These are phyloP conservation scores for Monilinia fructicola DNA, from an alignment of 2,329 filamentous ascomycete genomes.

Conservation along the genomic window DNA sequence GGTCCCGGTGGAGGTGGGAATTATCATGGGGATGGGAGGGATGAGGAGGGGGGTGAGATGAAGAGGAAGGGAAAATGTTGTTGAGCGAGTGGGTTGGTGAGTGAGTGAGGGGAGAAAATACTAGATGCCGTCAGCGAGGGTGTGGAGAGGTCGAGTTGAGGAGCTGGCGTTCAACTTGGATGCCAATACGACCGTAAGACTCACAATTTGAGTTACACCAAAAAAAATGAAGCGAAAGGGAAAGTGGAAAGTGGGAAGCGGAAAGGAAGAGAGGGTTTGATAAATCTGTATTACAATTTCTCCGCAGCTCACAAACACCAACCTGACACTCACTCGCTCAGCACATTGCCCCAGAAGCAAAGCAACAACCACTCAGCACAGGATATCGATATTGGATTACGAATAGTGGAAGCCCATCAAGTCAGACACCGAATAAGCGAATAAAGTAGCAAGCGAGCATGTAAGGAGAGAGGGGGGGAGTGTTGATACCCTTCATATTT, in stretches of 20 bases:
- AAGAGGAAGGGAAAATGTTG: slow-evolving; percentile 15
- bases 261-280: background rate
- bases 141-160: background rate
- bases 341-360: background rate
- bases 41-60: background rate
- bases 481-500: slow-evolving; percentile 5
- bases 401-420: background rate
- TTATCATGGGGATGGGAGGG: slow-evolving; percentile 5
- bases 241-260: background rate
- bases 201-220: background rate
- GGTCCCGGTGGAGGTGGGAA: background rate
- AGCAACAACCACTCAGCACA: background rate
- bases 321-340: background rate
- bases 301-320: background rate
- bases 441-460: background rate
- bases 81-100: background rate
- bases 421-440: background rate
- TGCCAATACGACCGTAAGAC: background rate
- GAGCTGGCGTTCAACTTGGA: background rate
- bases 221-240: background rate
- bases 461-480: background rate
- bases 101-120: background rate
- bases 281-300: background rate
- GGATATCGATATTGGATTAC: background rate
- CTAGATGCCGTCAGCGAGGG: too few relatives aligned